A percentile compares a stretch with the other conserved stretches of the same genome.
Conservation (phyloP, 768 basidiomycete genomes). For the Mycena indigotica region DNA sequence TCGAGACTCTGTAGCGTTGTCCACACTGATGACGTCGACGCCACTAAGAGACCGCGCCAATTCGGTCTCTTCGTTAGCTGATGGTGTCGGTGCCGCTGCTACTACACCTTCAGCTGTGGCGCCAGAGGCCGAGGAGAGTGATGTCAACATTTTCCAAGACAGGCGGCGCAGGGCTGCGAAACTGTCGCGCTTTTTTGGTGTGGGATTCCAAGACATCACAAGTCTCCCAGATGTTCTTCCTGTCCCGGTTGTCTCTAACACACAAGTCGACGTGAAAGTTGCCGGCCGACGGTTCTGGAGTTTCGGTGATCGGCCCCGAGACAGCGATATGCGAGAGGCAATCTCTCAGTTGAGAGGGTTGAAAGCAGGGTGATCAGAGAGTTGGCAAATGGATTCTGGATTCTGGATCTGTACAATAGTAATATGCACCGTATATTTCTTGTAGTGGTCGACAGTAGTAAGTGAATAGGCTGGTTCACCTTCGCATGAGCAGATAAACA, state of each 20-base stretch:
- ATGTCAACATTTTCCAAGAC: constrained; percentile 25
- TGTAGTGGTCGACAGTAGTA: constrained; percentile 14
- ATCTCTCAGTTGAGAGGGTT: constrained; percentile 47
- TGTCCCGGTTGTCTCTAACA: not conserved
- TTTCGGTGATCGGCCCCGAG: constrained; percentile 35
- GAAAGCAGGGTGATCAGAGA: constrained; percentile 36
- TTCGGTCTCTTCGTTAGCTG: constrained; percentile 9
- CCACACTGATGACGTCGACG: not conserved
- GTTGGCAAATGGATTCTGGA: too few species aligned
- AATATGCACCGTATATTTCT: constrained; percentile 13
- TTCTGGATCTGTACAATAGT: not conserved
- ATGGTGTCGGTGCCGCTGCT: constrained; percentile 6
- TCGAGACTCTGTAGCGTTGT: constrained; percentile 27
- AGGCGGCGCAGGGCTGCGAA: constrained; percentile 55
- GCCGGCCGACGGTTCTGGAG: constrained; percentile 45
- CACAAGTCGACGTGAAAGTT: constrained; percentile 43
- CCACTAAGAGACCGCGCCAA: constrained; percentile 17
- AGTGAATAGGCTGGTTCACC: constrained; percentile 38
- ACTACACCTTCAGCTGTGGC: not conserved
- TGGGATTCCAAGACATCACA: constrained; percentile 48
- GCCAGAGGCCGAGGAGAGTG: constrained; percentile 2
- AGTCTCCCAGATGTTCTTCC: constrained; percentile 19
- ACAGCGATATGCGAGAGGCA: constrained; percentile 43
- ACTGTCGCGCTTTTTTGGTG: constrained; percentile 60
- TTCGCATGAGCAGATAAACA: constrained; percentile 85